A percentile compares a stretch with the other conserved stretches of the same genome.
Conservation (phyloP, 306 rosid genomes). For the Parietaria judaica region DNA sequence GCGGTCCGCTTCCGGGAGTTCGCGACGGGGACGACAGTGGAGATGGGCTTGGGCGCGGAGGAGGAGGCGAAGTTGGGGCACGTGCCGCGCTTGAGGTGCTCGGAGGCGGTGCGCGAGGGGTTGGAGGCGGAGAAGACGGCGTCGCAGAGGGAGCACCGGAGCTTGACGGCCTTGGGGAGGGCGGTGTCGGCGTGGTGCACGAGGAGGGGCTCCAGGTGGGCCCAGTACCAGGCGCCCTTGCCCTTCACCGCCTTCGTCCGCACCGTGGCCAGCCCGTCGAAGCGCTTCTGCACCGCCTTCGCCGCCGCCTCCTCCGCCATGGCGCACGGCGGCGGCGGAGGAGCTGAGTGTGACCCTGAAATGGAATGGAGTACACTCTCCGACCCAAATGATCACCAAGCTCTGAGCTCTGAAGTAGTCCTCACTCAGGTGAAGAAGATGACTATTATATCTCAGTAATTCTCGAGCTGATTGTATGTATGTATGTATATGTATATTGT, state of each 20-base stretch:
- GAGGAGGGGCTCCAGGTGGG: slow-evolving; percentile 73
- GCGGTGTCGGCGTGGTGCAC: slow-evolving; percentile 64
- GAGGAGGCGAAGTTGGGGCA: slow-evolving; percentile 97
- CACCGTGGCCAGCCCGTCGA: slow-evolving; percentile 72
- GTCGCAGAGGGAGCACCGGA: slow-evolving; percentile 71
- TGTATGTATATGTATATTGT: no score
- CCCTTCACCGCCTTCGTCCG: slow-evolving; percentile 86
- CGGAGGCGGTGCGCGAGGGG: slow-evolving; percentile 92
- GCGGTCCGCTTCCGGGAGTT: no score
- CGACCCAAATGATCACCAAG: no score
- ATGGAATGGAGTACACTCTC: no score
- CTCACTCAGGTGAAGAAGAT: no score
- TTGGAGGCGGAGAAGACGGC: slow-evolving; percentile 93
- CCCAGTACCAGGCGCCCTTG: slow-evolving; percentile 98
- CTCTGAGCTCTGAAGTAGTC: no score
- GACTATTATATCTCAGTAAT: no score
- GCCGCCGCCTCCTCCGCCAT: slow-evolving; percentile 55
- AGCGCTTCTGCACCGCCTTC: slow-evolving; percentile 68
- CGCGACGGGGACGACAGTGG: no score
- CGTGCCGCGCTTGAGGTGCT: slow-evolving; percentile 92
- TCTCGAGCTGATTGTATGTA: no score
- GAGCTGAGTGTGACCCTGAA: no score
- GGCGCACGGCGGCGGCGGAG: slow-evolving; percentile 9
- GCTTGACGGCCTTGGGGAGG: slow-evolving; percentile 79
- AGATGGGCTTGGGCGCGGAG: no score